These are phyloP conservation scores for Drechslera avenae DNA, from an alignment of 2,329 filamentous ascomycete genomes.

Conservation along the genomic window DNA sequence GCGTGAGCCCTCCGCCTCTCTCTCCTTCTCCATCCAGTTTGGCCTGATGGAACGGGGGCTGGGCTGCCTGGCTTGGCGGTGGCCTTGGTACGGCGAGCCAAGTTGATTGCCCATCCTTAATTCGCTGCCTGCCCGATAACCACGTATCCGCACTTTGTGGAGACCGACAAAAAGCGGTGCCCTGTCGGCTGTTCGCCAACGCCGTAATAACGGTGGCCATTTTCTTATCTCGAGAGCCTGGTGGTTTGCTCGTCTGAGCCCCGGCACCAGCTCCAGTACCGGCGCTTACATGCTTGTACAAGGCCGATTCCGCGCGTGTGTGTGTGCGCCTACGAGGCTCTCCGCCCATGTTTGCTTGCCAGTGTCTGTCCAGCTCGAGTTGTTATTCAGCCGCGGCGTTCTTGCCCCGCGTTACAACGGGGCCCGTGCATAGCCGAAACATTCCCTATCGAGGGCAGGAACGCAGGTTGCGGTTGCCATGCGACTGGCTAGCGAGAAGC, in stretches of 20 bases:
- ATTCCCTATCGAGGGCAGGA: constrained; percentile 1
- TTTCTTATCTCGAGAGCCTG: not conserved
- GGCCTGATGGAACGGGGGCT: constrained; percentile 18
- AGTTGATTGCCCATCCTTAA: constrained; percentile 18
- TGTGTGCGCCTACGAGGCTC: too few relatives aligned
- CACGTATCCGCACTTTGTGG: constrained; percentile 12
- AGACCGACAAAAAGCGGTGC: constrained; percentile 11
- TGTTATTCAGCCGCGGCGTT: constrained; percentile 4
- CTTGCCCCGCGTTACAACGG: constrained; percentile 7
- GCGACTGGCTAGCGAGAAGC: too few relatives aligned
- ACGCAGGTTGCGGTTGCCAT: constrained; percentile 1
- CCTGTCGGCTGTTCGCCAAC: not conserved
- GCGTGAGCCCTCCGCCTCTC: constrained; percentile 21
- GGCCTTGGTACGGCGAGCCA: constrained; percentile 22
- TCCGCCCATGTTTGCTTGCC: not conserved
- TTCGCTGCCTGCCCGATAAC: constrained; percentile 18
- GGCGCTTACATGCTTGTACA: not conserved
- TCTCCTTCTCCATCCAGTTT: constrained; percentile 27
- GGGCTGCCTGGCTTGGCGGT: constrained; percentile 21
- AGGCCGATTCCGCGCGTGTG: not conserved
- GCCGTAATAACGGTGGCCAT: not conserved
- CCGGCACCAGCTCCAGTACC: too few relatives aligned
- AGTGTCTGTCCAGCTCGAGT: not conserved
- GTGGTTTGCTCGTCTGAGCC: too few relatives aligned
- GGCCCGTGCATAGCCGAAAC: constrained; percentile 6